A percentile compares a stretch with the other conserved stretches of the same genome.
phyloP scores from a whole-genome alignment of 1,284 basidiomycete genomes.

The Wolfiporia cocos region DNA sequence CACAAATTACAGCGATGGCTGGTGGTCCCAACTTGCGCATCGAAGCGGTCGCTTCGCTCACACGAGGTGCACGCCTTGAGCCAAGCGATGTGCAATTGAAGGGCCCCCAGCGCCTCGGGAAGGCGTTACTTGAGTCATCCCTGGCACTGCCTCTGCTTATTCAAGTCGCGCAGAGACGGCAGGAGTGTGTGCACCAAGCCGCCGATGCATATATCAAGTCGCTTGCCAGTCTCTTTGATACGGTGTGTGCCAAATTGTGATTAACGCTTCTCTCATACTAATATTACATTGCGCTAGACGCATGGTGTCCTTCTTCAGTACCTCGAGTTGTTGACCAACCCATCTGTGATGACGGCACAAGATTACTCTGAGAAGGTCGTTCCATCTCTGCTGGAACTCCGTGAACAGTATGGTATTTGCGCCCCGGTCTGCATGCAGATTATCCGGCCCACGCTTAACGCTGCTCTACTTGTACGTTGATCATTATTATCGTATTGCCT shows the following conservation, averaged over 20 bases:
- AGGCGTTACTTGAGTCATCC: constrained; percentile 62
- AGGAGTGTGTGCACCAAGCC: constrained; percentile 71
- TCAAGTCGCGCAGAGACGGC: constrained; percentile 83
- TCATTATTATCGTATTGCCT: background rate
- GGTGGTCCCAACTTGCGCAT: constrained; percentile 85
- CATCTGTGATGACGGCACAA: constrained; percentile 48
- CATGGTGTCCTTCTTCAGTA: constrained; percentile 77
- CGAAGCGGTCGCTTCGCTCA: constrained; percentile 73
- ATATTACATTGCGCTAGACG: too few species aligned
- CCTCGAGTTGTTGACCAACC: constrained; percentile 64
- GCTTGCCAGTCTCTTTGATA: constrained; percentile 81
- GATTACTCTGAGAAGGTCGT: constrained; percentile 63
- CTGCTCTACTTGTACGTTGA: constrained; percentile 50
- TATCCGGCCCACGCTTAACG: constrained; percentile 75
- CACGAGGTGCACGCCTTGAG: constrained; percentile 67
- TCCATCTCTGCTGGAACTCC: constrained; percentile 70
- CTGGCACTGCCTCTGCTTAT: constrained; percentile 82
- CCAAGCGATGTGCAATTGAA: constrained; percentile 52
- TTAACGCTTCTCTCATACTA: too few species aligned
- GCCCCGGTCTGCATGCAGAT: constrained; percentile 89
- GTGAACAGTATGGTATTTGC: constrained; percentile 70
- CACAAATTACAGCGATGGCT: constrained; percentile 85
- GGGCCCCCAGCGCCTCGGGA: constrained; percentile 65
- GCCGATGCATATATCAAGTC: constrained; percentile 77
- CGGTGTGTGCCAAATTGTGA: too few species aligned